These are phyloP conservation scores for Agrostemma githago DNA, from an alignment of 148 eudicot genomes.

Conservation along the genomic window DNA sequence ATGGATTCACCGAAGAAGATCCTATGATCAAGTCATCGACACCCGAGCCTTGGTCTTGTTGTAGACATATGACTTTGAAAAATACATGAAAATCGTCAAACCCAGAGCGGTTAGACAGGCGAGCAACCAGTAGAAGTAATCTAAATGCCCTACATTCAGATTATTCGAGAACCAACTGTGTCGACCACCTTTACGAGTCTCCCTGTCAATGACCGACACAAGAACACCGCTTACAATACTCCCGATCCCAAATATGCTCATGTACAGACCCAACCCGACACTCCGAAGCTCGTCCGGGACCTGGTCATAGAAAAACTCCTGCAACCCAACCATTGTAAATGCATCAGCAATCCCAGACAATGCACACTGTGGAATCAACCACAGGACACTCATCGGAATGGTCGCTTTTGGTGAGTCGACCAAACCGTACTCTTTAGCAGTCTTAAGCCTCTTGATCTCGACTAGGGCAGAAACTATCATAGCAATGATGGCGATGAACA, in stretches of 20 bases:
- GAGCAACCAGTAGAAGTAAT: conserved; percentile 45
- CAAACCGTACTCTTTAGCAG: conserved; percentile 37
- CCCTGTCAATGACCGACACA: conserved; percentile 35
- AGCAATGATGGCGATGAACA: conserved; percentile 30
- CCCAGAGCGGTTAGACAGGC: conserved; percentile 27
- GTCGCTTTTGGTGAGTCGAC: conserved; percentile 33
- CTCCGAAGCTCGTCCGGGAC: conserved; percentile 49
- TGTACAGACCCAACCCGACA: conserved; percentile 45
- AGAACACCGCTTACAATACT: conserved; percentile 50
- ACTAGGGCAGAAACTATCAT: conserved; percentile 44
- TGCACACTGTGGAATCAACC: conserved; percentile 56
- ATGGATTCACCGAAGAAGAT: no score
- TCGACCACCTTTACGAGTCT: conserved; percentile 30
- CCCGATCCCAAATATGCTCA: conserved; percentile 56
- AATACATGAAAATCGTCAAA: conserved; percentile 23
- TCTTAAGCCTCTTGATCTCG: conserved; percentile 38
- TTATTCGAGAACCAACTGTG: conserved; percentile 49
- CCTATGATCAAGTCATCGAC: no score
- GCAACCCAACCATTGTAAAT: conserved; percentile 54
- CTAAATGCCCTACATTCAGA: conserved; percentile 48
- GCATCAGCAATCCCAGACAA: conserved; percentile 39
- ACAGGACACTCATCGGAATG: conserved; percentile 55
- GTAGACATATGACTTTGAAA: conserved; percentile 30
- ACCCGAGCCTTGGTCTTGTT: background rate
- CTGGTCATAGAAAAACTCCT: conserved; percentile 62